Evolutionary conservation across 345 rosid species (phyloP).

Genomic region (Ceriops tagal): DNA sequence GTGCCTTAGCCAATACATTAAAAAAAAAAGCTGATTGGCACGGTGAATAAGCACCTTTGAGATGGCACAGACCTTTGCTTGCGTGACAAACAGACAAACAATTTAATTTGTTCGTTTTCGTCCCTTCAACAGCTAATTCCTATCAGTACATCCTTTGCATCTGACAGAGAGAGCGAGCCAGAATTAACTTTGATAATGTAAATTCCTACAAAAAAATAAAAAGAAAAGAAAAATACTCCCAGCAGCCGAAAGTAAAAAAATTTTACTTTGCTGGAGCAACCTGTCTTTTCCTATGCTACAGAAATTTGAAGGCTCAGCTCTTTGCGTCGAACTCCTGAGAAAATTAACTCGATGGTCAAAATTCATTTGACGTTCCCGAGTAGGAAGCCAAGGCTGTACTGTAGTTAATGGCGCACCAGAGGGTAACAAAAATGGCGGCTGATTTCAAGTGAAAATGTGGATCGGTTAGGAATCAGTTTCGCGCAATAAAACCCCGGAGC

Average conservation of each 20-base stretch:
- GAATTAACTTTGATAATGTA: too few species aligned
- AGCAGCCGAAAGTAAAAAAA: constrained; percentile 10
- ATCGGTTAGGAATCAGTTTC: constrained; percentile 26
- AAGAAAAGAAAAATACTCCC: too few species aligned
- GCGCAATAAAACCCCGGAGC: constrained; percentile 45
- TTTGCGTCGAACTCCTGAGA: constrained; percentile 10
- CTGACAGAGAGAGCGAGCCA: too few species aligned
- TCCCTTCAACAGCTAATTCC: too few species aligned
- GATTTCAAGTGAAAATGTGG: not conserved
- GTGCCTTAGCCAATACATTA: too few species aligned
- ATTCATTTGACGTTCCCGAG: constrained; percentile 8
- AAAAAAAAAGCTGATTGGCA: too few species aligned
- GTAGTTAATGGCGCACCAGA: not conserved
- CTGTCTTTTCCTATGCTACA: not conserved
- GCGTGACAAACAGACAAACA: too few species aligned
- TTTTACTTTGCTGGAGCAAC: not conserved
- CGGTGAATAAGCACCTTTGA: too few species aligned
- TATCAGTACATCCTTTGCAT: too few species aligned
- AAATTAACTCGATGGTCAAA: constrained; percentile 4
- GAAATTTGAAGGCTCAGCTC: not conserved
- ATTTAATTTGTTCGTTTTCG: too few species aligned
- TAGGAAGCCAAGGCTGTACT: not conserved
- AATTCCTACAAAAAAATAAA: too few species aligned
- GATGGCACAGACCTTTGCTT: too few species aligned
- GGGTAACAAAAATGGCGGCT: not conserved